Percentiles rank a stretch among this genome's conserved stretches.
Conservation (phyloP, 2,329 filamentous ascomycete species). For the Colletotrichum phormii region DNA sequence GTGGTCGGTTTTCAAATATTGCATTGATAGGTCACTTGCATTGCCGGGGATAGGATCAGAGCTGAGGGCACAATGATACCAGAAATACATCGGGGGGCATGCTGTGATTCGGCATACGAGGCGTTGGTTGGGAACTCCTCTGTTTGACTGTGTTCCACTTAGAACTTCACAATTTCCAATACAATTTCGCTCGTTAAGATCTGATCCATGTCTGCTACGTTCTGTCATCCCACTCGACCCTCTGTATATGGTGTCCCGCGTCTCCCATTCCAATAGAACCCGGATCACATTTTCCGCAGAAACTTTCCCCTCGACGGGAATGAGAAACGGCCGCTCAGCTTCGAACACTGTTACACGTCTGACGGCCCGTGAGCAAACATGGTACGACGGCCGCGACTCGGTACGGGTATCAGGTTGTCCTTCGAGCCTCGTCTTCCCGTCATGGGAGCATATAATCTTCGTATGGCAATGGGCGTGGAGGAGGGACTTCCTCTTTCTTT, state of each 20-base stretch:
- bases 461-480: neutral
- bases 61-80: constrained; percentile 10
- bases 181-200: neutral
- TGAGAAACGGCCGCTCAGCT: neutral
- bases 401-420: neutral
- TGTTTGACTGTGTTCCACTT: neutral
- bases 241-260: no score
- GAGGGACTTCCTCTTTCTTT: neutral
- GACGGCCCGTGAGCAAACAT: constrained; percentile 15
- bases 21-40: neutral
- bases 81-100: constrained; percentile 7
- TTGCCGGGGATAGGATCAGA: neutral
- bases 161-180: neutral
- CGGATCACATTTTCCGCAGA: neutral
- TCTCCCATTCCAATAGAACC: neutral
- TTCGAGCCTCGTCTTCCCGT: neutral
- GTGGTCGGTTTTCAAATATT: neutral
- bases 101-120: constrained; percentile 4
- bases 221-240: neutral
- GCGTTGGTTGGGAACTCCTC: constrained; percentile 3
- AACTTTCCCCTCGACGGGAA: neutral
- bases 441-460: neutral
- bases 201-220: neutral
- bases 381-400: constrained; percentile 12
- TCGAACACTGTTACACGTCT: neutral